Percentiles rank a stretch among this genome's conserved stretches.
phyloP scores from a whole-genome alignment of 257 asterid genomes.

The Oldenlandia corymbosa region DNA sequence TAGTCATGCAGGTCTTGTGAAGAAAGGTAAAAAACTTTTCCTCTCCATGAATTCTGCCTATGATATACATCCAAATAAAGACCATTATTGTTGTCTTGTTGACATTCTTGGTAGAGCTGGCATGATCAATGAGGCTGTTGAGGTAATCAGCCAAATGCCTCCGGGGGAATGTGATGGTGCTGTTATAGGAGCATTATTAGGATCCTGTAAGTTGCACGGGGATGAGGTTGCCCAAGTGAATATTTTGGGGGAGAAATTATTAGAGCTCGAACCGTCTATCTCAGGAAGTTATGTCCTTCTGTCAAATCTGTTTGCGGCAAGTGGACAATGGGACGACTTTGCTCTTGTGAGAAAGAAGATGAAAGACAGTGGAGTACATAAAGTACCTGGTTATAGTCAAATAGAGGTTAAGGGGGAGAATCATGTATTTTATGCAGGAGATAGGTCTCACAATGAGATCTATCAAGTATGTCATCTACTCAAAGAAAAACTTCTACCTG shows the following conservation, averaged over 20 bases:
- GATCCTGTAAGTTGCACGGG: constrained; percentile 64
- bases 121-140: constrained; percentile 46
- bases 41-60: constrained; percentile 38
- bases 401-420: constrained; percentile 49
- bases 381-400: constrained; percentile 62
- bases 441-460: constrained; percentile 32
- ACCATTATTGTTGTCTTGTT: constrained; percentile 56
- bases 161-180: constrained; percentile 29
- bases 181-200: constrained; percentile 51
- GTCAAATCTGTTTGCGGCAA: constrained; percentile 54
- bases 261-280: constrained; percentile 31
- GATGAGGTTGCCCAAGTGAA: constrained; percentile 38
- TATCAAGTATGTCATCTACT: constrained; percentile 18
- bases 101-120: constrained; percentile 68
- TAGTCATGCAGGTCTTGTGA: constrained; percentile 64
- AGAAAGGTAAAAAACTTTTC: constrained; percentile 44
- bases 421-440: constrained; percentile 34
- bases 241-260: constrained; percentile 32
- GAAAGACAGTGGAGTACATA: constrained; percentile 31
- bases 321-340: constrained; percentile 64
- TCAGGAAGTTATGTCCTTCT: constrained; percentile 49
- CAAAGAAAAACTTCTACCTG: constrained; percentile 14
- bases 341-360: constrained; percentile 41
- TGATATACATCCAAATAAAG: constrained; percentile 47
- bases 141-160: constrained; percentile 40